Conservation (phyloP, 371 early-diverging fungal species). For the Capillidium heterosporum region DNA sequence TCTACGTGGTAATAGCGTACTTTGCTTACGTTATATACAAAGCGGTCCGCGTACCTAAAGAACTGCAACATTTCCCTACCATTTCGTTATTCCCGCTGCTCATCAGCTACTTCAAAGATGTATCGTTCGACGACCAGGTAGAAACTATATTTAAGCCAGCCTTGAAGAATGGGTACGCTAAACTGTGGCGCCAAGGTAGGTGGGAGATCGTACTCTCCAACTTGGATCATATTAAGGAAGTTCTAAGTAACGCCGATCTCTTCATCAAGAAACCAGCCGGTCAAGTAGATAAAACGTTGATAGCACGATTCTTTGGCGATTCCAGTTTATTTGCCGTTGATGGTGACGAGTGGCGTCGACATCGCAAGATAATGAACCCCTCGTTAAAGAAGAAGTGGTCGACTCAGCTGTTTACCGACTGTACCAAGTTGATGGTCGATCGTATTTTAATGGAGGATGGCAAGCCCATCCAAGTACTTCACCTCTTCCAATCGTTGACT, state of each 20-base stretch:
- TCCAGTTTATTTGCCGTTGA: neutral
- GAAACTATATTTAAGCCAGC: neutral
- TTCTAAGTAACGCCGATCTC: neutral
- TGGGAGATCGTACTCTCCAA: neutral
- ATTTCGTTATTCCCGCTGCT: neutral
- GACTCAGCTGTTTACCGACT: neutral
- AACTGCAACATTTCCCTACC: neutral
- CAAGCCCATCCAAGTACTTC: neutral
- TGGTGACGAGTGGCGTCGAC: neutral
- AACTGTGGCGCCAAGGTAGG: neutral
- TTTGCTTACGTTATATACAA: neutral
- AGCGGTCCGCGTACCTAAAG: neutral
- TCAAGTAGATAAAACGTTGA: neutral
- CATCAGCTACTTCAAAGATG: neutral
- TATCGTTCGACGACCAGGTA: neutral
- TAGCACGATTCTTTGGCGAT: neutral
- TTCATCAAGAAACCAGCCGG: neutral
- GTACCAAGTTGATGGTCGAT: neutral
- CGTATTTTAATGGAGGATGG: neutral
- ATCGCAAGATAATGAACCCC: neutral
- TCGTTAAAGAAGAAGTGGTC: neutral
- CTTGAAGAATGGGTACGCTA: neutral
- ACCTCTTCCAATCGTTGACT: neutral
- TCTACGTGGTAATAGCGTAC: neutral
- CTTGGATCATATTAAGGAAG: neutral